Base-by-base conservation (phyloP, 345 rosid genomes). In the Eucalyptus lansdowneana region DNA sequence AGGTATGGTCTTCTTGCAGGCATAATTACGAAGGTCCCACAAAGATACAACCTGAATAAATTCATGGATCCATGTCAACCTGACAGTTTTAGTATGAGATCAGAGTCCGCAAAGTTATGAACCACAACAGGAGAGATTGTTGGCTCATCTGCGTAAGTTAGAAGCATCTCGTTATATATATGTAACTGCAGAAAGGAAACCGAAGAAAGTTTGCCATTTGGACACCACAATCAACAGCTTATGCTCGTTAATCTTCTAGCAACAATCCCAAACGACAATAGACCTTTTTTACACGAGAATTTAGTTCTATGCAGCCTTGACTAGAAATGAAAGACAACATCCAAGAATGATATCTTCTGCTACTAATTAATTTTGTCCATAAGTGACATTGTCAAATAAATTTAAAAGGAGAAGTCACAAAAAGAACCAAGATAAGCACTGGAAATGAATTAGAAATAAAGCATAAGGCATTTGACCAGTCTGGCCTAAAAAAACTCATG, bases 11-110 rank as follows among this genome's bases (percentile, higher is more conserved):
- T 90, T 93, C 93, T 94, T 96, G 93, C 94, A 98, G 86, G 90
- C 90, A 94, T 94, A 96, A 91, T 92, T 94, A 93, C 54, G 94
- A 88, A 98, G 98, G 94, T 96, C 97, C 99, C 99, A 98, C 92
- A 96, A 62, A 93, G 95, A 95, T 87, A 97, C 99, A 90, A 98
- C 99, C 99, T 97, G 93, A 88, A 93, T 86, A 89, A 91, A 58
- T 42, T 22, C 88, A 88, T 29, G 40, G 49, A 83, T 58, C 50
- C 53, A 60, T 50, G 80, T 37, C 87, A 86, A 86, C 56, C 87
- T 50, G 14, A 47, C 9, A 51, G 42, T 34, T 87, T 60, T 17
- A 69, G 90, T 60, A 76, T 53, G 85, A 87, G 51, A 87, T 86
- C 83, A 87, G 80, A 67, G 87, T 47, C 37, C 4, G 8, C 51